These are phyloP conservation scores for Glarea lozoyensis DNA, from an alignment of 495 filamentous ascomycete species.

Conservation along the genomic window DNA sequence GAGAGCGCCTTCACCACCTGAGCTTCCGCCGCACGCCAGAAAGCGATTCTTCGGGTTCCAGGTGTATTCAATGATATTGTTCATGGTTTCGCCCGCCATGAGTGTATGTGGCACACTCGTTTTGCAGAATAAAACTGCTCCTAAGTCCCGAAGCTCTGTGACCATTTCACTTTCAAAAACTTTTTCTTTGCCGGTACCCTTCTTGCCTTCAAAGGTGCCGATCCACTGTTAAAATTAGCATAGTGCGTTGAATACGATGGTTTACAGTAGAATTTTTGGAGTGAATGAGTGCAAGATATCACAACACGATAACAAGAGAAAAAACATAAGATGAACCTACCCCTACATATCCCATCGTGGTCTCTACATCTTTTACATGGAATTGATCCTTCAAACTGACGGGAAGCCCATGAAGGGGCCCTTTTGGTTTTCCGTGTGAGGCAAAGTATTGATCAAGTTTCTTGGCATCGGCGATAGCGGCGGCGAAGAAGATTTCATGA, in stretches of 20 bases:
- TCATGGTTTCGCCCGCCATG: slow-evolving; percentile 23
- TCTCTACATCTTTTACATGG: slow-evolving; percentile 20
- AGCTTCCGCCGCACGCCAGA: slow-evolving; percentile 50
- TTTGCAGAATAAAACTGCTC: slow-evolving; percentile 50
- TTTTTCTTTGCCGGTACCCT: slow-evolving; percentile 28
- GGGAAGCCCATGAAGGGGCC: slow-evolving; percentile 43
- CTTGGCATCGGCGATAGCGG: slow-evolving; percentile 48
- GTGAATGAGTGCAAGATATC: no score
- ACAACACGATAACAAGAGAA: background rate
- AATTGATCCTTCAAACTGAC: slow-evolving; percentile 51
- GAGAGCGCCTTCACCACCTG: slow-evolving; percentile 51
- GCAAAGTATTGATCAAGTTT: slow-evolving; percentile 45
- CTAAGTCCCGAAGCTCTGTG: slow-evolving; percentile 36
- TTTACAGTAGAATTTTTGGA: no score
- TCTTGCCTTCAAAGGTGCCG: slow-evolving; percentile 40
- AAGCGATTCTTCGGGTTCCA: slow-evolving; percentile 41
- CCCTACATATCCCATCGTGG: slow-evolving; percentile 22
- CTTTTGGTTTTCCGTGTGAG: slow-evolving; percentile 26
- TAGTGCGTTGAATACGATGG: no score
- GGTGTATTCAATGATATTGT: slow-evolving; percentile 29
- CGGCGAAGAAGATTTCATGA: slow-evolving; percentile 57
- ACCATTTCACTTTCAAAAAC: slow-evolving; percentile 21
- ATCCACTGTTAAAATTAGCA: slow-evolving; percentile 24
- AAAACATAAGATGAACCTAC: slow-evolving; percentile 24
- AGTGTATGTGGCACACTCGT: slow-evolving; percentile 33